These are phyloP conservation scores for Coelastrella sp. DNA, from an alignment of 139 green algal genomes.

Conservation along the genomic window DNA sequence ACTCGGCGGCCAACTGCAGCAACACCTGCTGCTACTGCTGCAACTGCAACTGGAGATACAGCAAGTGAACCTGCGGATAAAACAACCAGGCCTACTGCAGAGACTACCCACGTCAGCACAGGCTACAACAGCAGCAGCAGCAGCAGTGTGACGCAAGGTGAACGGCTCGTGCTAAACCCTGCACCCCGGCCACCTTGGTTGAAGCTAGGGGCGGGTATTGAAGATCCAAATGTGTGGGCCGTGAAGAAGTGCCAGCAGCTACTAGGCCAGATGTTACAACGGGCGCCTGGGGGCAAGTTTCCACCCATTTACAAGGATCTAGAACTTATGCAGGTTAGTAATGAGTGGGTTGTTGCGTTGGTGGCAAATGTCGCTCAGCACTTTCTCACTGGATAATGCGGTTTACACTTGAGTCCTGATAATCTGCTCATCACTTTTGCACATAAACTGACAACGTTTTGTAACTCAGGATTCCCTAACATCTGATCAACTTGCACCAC, in stretches of 20 bases:
- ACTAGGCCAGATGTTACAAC: conserved; percentile 36
- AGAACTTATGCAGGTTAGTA: conserved; percentile 27
- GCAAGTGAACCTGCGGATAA: not conserved
- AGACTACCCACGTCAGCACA: too few species aligned
- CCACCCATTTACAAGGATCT: conserved; percentile 26
- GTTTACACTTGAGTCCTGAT: too few species aligned
- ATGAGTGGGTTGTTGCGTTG: too few species aligned
- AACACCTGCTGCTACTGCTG: not conserved
- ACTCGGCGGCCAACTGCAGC: not conserved
- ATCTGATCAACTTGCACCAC: too few species aligned
- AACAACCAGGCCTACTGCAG: too few species aligned
- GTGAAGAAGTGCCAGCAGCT: conserved; percentile 35
- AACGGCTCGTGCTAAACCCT: not conserved
- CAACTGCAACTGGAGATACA: not conserved
- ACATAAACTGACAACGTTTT: too few species aligned
- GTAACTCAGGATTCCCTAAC: too few species aligned
- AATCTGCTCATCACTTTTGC: too few species aligned
- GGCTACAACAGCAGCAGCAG: too few species aligned
- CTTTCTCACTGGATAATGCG: too few species aligned
- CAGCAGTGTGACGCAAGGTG: too few species aligned
- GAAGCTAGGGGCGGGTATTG: conserved; percentile 30
- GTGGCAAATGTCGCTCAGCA: too few species aligned
- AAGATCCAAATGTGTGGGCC: conserved; percentile 27
- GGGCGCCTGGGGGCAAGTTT: conserved; percentile 29
- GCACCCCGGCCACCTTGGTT: not conserved